Evolutionary conservation across 1,139 yeast species (phyloP), one percentile per base, ranked within the genome.

Genomic region (Pneumocystis murina): DNA sequence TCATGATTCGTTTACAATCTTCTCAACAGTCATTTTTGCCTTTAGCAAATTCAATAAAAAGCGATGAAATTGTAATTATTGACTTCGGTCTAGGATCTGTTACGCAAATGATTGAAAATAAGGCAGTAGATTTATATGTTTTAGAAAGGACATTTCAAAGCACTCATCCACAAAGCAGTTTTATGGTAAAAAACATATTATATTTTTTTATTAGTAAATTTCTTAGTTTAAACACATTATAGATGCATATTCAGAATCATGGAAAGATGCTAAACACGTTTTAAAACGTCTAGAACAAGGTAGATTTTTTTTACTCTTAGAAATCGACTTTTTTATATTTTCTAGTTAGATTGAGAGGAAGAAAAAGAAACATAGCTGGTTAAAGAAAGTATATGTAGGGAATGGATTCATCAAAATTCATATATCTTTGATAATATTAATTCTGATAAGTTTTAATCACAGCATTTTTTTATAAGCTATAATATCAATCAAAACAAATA

Each of bases 281-380:
- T 69, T 82, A 64, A 78, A 78, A 64, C 80, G 91, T 71, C 79
- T 92, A 64, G 88, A 85, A 64, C 95, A 87, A 62, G 60, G 60
- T 58, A 58, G 10, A 36, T 36, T 36, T 58, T 38, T 58, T 39
- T 57, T 20, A 28, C 5, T 58, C 30, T 6, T 30, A 16, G 30
- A 40, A 58, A 30, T 30, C 5, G 12, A 17, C 17, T 48, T 48
- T 58, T 24, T 30, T 38, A 58, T 40, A 33, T 40, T 58, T 38
- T 38, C 30, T 58, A 58, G 98, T 92, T 0, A 78, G 97, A 69
- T 75, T 86, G 76, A 82, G 98, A 72, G 99, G 99, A 1, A 80
- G 99, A 69, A 92, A 92, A 80, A 81, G 98, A 74, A 86, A 95
- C 68, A 88, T 91, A 96, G 77, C 91, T 62, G 97, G 97, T 14